These are phyloP conservation scores for Chlamydomonas sp. DNA, from an alignment of 139 green algal species.

Conservation along the genomic window DNA sequence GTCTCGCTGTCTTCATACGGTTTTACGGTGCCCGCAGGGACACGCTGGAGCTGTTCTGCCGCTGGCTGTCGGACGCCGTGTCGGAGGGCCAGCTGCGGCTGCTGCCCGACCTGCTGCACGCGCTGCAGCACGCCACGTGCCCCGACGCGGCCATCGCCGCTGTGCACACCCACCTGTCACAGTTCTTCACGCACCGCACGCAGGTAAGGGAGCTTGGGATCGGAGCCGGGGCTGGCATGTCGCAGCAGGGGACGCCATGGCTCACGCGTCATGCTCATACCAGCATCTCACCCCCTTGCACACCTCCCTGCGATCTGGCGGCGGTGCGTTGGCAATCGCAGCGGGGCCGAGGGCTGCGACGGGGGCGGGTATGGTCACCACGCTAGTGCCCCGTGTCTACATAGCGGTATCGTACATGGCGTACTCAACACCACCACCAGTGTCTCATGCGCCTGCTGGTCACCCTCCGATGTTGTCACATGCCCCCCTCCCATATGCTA, in stretches of 20 bases:
- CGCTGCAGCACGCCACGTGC: background rate
- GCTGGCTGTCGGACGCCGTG: conserved; percentile 14
- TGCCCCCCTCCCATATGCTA: too few relatives aligned
- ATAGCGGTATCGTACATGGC: too few relatives aligned
- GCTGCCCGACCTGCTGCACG: conserved; percentile 1
- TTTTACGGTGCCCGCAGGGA: background rate
- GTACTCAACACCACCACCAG: too few relatives aligned
- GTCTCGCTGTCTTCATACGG: background rate
- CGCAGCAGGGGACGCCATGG: too few relatives aligned
- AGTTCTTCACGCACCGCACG: conserved; percentile 27
- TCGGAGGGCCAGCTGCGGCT: background rate
- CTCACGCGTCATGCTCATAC: too few relatives aligned
- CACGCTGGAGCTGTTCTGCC: conserved; percentile 2
- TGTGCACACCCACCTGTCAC: background rate
- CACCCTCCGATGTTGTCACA: too few relatives aligned
- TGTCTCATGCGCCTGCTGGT: too few relatives aligned
- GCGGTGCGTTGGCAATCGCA: too few relatives aligned
- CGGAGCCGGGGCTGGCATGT: too few relatives aligned
- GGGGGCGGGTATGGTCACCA: too few relatives aligned
- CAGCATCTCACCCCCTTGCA: background rate
- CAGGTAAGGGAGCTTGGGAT: background rate
- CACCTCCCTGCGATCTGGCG: background rate
- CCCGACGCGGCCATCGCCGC: background rate
- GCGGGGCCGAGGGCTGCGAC: too few relatives aligned
- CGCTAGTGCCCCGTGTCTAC: too few relatives aligned